Evolutionary conservation across 352 stramenopile species (phyloP), one percentile per base, ranked within the genome.

Genomic region (Phytophthora citrophthora): DNA sequence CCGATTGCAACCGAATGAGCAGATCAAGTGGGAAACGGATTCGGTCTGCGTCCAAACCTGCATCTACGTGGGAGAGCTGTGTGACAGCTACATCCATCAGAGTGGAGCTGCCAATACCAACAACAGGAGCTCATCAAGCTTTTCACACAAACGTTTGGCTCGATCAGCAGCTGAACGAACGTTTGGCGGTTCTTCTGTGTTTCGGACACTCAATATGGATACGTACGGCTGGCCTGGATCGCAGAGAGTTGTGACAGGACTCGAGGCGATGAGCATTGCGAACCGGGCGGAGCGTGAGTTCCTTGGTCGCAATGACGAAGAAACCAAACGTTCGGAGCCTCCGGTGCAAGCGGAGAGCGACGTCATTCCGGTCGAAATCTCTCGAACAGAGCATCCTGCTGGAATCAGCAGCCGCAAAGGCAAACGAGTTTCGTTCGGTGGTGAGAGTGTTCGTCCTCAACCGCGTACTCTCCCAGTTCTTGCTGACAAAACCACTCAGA

Each of bases 401-500:
- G 39, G 13, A 48, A 48, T 40, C 29, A 34, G 55, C 48, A 61
- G 44, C 26, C 38, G 59, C n/a, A 70, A 61, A 24, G 51, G 49
- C 55, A 76, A 76, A 49, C 36, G 47, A 11, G 69, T 77, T 15
- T 77, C 69, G 1, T 77, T 77, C 20, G 34, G 39, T 56, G 45
- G 40, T n/a, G 49, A 70, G 1, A 50, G 1, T 2, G 41, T 50
- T 16, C 39, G 47, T 32, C 44, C 40, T 18, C 55, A 74, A 51
- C 65, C 65, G 59, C 54, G 57, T 13, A 67, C 65, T 32, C 60
- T 74, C 1, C 60, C 57, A 2, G 61, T 77, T 5, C 60, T 77
- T 31, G 51, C 64, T 1, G 72, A 79, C 45, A 76, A 75, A 62
- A 77, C 59, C 5, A 79, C 72, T 5, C 72, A 79, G 34, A 79